Conservation (phyloP, 129 eudicot species). For the Arctium lappa region DNA sequence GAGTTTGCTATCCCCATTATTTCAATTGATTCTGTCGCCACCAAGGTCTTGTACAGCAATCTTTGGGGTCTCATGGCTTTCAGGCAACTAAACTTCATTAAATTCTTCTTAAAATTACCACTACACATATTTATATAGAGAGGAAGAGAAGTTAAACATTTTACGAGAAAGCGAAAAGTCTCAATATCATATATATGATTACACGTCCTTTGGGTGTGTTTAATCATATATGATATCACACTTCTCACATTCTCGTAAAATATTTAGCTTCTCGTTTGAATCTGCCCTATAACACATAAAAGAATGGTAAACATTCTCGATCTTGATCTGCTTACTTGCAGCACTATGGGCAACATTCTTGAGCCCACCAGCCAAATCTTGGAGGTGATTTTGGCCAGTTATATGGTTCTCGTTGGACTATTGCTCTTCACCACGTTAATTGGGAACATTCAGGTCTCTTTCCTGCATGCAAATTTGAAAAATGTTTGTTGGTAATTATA, state of each 20-base stretch:
- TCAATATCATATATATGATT: no score
- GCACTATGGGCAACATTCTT: slow-evolving; percentile 58
- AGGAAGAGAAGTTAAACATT: no score
- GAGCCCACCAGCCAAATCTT: slow-evolving; percentile 34
- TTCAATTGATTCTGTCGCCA: slow-evolving; percentile 22
- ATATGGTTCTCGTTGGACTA: slow-evolving; percentile 43
- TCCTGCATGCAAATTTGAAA: not conserved
- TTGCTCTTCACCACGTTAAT: slow-evolving; percentile 41
- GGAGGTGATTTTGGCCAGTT: slow-evolving; percentile 30
- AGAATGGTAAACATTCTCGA: not conserved
- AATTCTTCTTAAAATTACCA: not conserved
- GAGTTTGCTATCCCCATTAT: slow-evolving; percentile 42
- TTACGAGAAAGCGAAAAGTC: no score
- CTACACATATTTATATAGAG: not conserved
- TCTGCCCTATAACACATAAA: no score
- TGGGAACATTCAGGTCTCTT: slow-evolving; percentile 50
- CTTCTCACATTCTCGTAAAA: no score
- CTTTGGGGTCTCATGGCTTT: slow-evolving; percentile 52
- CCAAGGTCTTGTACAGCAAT: slow-evolving; percentile 42
- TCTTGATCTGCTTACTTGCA: not conserved
- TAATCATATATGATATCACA: no score
- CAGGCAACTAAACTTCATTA: slow-evolving; percentile 31
- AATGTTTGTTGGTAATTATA: not conserved
- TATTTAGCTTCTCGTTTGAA: no score
- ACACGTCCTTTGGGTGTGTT: no score